phyloP scores from a whole-genome alignment of 352 stramenopile genomes.

The Phytophthora ramorum region DNA sequence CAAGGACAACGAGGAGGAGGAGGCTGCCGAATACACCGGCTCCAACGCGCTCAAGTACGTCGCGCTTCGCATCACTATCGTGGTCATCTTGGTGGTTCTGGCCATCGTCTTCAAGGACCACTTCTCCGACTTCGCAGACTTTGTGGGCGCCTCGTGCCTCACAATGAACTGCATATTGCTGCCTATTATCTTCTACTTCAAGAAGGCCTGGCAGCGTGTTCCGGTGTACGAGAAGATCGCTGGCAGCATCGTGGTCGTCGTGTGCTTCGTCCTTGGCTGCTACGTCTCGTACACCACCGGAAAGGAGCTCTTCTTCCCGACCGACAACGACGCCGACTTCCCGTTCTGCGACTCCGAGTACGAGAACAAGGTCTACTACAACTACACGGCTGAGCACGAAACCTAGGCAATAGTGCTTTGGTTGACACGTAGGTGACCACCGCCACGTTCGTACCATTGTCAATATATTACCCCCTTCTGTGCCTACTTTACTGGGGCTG shows the following conservation, averaged over 20 bases:
- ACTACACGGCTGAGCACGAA: constrained; percentile 41
- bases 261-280: constrained; percentile 35
- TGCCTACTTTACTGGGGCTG: no score
- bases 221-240: constrained; percentile 35
- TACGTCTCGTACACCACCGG: constrained; percentile 50
- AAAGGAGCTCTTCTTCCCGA: constrained; percentile 49
- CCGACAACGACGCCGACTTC: constrained; percentile 42
- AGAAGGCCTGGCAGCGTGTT: constrained; percentile 55
- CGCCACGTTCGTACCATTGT: no score
- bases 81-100: constrained; percentile 44
- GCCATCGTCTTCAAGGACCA: constrained; percentile 58
- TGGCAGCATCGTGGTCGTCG: constrained; percentile 28
- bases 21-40: constrained; percentile 43
- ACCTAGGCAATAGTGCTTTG: background rate
- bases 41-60: constrained; percentile 43
- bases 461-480: no score
- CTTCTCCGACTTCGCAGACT: constrained; percentile 67
- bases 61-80: constrained; percentile 33
- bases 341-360: constrained; percentile 58
- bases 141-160: constrained; percentile 61
- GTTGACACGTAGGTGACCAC: background rate
- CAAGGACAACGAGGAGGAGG: constrained; percentile 37
- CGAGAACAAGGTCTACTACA: constrained; percentile 60
- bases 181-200: constrained; percentile 70
- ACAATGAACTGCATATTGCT: constrained; percentile 67